These are phyloP conservation scores for Aspergillus unguis DNA, from an alignment of 2,329 filamentous ascomycete species.

Conservation along the genomic window DNA sequence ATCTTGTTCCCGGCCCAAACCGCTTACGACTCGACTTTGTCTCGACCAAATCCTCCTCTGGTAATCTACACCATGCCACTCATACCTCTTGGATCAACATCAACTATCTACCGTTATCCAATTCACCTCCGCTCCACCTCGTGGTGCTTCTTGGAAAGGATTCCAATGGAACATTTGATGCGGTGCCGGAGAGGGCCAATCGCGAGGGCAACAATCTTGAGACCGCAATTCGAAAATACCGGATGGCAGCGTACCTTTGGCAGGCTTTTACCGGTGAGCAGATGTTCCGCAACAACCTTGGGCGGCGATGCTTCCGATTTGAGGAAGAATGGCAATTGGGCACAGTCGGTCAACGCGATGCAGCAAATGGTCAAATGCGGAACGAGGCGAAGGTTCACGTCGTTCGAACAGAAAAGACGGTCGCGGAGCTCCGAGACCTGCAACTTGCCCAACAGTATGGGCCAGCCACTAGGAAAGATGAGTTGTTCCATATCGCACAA, in stretches of 20 bases:
- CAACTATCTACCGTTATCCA: constrained; percentile 78
- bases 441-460: constrained; percentile 74
- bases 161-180: constrained; percentile 80
- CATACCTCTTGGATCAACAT: constrained; percentile 79
- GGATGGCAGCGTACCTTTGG: constrained; percentile 95
- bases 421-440: constrained; percentile 76
- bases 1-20: constrained; percentile 89
- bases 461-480: constrained; percentile 65
- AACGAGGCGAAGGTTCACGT: constrained; percentile 90
- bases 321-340: constrained; percentile 94
- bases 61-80: constrained; percentile 58
- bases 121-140: constrained; percentile 79
- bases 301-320: constrained; percentile 80
- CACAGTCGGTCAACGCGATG: constrained; percentile 72
- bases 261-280: constrained; percentile 96
- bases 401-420: constrained; percentile 76
- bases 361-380: constrained; percentile 68
- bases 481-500: constrained; percentile 71
- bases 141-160: constrained; percentile 86
- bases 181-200: constrained; percentile 68
- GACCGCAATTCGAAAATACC: constrained; percentile 80
- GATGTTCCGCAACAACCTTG: constrained; percentile 86
- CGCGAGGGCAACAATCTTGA: constrained; percentile 80
- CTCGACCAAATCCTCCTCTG: constrained; percentile 72
- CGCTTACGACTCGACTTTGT: constrained; percentile 82